A percentile compares a stretch with the other conserved stretches of the same genome.
phyloP scores from a whole-genome alignment of 805 yeast genomes.

The Wickerhamiella siamensis region DNA sequence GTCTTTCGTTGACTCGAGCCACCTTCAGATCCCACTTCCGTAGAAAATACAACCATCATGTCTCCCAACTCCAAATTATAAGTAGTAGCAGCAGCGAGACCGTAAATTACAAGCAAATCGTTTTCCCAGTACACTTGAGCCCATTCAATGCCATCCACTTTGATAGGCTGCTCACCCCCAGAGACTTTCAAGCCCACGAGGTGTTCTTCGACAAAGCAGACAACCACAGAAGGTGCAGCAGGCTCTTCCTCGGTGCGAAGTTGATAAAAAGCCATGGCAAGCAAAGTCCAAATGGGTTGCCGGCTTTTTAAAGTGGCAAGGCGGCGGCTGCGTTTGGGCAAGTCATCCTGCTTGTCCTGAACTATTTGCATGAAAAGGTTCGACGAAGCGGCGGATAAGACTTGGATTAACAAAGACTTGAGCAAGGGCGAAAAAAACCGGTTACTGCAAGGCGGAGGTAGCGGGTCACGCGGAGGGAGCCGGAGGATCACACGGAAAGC shows the following conservation, averaged over 20 bases:
- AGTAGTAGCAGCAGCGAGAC: slow-evolving; percentile 48
- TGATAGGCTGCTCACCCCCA: slow-evolving; percentile 27
- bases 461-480: neutral
- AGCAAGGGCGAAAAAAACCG: neutral
- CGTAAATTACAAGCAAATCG: slow-evolving; percentile 44
- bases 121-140: slow-evolving; percentile 37
- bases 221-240: slow-evolving; percentile 12
- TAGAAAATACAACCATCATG: slow-evolving; percentile 19
- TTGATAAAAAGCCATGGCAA: slow-evolving; percentile 22
- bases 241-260: slow-evolving; percentile 23
- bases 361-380: neutral
- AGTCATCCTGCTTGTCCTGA: neutral
- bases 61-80: slow-evolving; percentile 41
- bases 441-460: no score
- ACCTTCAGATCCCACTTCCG: no score
- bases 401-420: neutral
- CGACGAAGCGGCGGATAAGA: neutral
- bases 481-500: neutral
- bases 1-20: slow-evolving; percentile 12
- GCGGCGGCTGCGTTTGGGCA: neutral
- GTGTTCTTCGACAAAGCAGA: slow-evolving; percentile 24
- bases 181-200: slow-evolving; percentile 13
- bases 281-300: slow-evolving; percentile 21
- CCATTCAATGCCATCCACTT: slow-evolving; percentile 58
- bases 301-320: neutral